phyloP scores from a whole-genome alignment of 2,329 filamentous ascomycete genomes.

The Phialophora expanda region DNA sequence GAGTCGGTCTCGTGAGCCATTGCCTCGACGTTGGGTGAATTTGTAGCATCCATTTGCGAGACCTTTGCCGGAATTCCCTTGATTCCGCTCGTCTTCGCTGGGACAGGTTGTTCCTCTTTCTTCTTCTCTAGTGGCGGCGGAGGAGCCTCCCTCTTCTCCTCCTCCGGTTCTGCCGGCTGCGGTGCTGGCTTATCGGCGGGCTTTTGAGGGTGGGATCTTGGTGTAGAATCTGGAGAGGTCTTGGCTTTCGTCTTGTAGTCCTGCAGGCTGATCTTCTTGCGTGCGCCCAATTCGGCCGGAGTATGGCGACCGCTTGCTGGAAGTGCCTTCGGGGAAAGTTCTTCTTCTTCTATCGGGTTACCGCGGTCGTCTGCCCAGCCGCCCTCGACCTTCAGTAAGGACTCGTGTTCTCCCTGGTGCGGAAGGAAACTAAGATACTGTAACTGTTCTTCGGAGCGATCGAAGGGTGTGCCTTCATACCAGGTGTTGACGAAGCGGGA shows the following conservation, averaged over 20 bases:
- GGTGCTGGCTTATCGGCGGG: conserved; percentile 3
- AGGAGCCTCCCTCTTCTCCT: not conserved
- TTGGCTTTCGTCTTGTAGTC: conserved; percentile 65
- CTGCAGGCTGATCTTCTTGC: conserved; percentile 67
- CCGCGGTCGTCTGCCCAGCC: conserved; percentile 59
- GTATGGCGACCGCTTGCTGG: conserved; percentile 48
- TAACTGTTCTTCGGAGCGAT: conserved; percentile 60
- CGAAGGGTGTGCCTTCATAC: conserved; percentile 60
- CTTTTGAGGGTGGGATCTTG: conserved; percentile 9
- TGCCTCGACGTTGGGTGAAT: conserved; percentile 13
- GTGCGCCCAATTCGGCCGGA: conserved; percentile 49
- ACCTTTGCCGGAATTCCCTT: conserved; percentile 5
- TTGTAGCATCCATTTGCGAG: conserved; percentile 16
- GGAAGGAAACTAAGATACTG: conserved; percentile 68
- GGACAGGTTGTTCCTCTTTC: conserved; percentile 4
- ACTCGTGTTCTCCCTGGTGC: conserved; percentile 61
- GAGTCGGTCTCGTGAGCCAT: conserved; percentile 34
- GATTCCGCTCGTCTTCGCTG: not conserved
- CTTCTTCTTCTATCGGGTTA: conserved; percentile 51
- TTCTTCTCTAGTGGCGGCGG: conserved; percentile 7
- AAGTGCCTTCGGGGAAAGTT: conserved; percentile 45
- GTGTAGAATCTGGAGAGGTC: conserved; percentile 38
- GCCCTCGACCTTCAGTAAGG: conserved; percentile 57
- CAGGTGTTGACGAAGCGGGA: conserved; percentile 53
- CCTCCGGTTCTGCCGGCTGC: not conserved